Conservation (phyloP, 345 rosid genomes). For the Salix arbutifolia region DNA sequence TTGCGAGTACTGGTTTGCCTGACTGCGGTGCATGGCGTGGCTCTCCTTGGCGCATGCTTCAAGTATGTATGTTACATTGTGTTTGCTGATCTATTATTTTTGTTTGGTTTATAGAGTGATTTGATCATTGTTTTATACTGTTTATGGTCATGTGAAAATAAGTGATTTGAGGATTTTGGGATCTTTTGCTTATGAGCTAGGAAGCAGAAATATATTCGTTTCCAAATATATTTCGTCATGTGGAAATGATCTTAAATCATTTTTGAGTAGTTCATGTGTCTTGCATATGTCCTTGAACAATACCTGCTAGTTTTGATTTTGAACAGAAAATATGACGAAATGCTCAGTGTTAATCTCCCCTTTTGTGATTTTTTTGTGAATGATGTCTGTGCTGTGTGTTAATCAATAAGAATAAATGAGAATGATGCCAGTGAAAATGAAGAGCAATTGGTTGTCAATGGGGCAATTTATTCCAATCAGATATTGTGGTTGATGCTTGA, state of each 20-base stretch:
- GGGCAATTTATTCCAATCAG: background rate
- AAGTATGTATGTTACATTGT: conserved; percentile 36
- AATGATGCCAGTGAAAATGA: background rate
- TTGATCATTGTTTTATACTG: background rate
- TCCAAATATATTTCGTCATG: no score
- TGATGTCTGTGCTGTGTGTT: background rate
- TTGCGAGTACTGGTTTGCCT: conserved; percentile 35
- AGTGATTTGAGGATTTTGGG: background rate
- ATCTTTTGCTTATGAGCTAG: background rate
- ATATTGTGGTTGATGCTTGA: background rate
- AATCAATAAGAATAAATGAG: background rate
- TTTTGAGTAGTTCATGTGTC: background rate
- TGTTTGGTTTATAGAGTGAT: background rate
- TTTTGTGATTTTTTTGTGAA: background rate
- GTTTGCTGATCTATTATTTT: background rate
- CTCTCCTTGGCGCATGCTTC: conserved; percentile 90
- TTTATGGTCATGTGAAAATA: background rate
- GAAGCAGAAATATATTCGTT: background rate
- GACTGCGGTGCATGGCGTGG: conserved; percentile 58
- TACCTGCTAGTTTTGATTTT: background rate
- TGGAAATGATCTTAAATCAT: background rate
- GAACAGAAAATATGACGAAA: background rate
- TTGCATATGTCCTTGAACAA: background rate
- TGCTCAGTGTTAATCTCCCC: background rate
- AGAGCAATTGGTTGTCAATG: background rate